These are phyloP conservation scores for Eucalyptus polyanthemos DNA, from an alignment of 345 rosid genomes.

Conservation along the genomic window DNA sequence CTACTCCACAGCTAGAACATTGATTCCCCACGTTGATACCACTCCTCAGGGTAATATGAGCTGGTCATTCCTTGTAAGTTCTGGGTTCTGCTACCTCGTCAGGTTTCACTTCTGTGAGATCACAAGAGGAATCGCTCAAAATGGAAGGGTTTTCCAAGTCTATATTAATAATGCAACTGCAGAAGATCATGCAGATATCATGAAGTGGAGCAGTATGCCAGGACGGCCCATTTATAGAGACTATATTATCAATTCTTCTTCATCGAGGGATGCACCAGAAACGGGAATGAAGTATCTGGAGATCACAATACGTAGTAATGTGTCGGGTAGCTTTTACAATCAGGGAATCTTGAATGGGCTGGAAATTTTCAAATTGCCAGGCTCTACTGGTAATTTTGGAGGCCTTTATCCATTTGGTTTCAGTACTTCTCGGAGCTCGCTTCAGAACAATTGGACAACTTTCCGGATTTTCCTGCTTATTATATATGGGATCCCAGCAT, in stretches of 20 bases:
- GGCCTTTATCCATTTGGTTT: conserved; percentile 5
- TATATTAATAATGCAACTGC: conserved; percentile 7
- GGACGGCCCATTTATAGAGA: conserved; percentile 11
- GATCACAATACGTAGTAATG: background rate
- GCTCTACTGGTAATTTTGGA: conserved; percentile 2
- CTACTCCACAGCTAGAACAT: conserved; percentile 6
- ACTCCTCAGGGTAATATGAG: background rate
- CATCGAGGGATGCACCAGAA: background rate
- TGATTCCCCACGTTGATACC: background rate
- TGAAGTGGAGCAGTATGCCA: background rate
- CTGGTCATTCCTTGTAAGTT: conserved; percentile 11
- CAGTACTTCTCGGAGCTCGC: background rate
- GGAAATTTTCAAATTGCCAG: conserved; percentile 16
- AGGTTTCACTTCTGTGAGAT: conserved; percentile 7
- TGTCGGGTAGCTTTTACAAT: background rate
- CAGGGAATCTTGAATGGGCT: conserved; percentile 21
- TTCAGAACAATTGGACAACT: background rate
- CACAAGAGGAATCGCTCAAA: background rate
- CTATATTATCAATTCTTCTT: background rate
- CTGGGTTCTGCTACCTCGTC: conserved; percentile 12
- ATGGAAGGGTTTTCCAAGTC: conserved; percentile 1
- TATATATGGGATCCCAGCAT: background rate
- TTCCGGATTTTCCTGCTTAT: background rate
- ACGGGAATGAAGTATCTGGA: background rate
- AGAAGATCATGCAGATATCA: background rate